phyloP scores from a whole-genome alignment of 768 basidiomycete species.

The Epithele typhae region DNA sequence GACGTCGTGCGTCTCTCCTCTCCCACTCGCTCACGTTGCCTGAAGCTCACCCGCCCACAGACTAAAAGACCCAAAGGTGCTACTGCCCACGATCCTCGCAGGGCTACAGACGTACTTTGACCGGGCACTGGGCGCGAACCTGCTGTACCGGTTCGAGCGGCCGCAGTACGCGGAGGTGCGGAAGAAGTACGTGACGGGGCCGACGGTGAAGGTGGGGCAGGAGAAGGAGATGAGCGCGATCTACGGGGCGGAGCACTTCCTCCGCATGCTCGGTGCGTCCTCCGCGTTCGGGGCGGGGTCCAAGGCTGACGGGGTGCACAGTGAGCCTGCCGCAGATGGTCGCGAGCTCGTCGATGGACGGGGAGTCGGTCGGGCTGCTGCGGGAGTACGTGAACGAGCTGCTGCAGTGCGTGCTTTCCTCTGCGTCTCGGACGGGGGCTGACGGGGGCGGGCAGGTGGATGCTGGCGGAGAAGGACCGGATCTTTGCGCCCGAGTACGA shows the following conservation, averaged over 20 bases:
- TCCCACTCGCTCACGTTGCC: neutral
- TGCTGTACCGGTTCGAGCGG: constrained; percentile 95
- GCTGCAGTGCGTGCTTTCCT: constrained; percentile 54
- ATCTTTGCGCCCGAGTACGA: constrained; percentile 81
- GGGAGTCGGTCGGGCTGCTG: constrained; percentile 77
- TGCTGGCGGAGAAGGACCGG: constrained; percentile 68
- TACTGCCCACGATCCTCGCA: constrained; percentile 77
- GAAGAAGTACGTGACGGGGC: constrained; percentile 69
- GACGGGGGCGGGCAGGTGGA: constrained; percentile 48
- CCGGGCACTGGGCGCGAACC: constrained; percentile 80
- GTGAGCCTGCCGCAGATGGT: constrained; percentile 93
- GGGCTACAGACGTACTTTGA: constrained; percentile 93
- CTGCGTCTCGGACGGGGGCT: neutral
- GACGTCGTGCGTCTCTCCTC: constrained; percentile 18
- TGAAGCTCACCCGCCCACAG: constrained; percentile 29
- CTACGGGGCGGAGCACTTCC: constrained; percentile 92
- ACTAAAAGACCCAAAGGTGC: constrained; percentile 61
- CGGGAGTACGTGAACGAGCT: constrained; percentile 90
- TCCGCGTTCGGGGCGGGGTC: constrained; percentile 59
- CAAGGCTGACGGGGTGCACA: constrained; percentile 28
- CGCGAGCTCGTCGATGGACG: constrained; percentile 83
- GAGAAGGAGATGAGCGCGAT: constrained; percentile 87
- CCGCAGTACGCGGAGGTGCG: constrained; percentile 83
- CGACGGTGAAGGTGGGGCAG: constrained; percentile 56
- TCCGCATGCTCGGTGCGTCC: constrained; percentile 80